Base-by-base conservation (phyloP, 140 eudicot genomes). In the Flaveria floridana region DNA sequence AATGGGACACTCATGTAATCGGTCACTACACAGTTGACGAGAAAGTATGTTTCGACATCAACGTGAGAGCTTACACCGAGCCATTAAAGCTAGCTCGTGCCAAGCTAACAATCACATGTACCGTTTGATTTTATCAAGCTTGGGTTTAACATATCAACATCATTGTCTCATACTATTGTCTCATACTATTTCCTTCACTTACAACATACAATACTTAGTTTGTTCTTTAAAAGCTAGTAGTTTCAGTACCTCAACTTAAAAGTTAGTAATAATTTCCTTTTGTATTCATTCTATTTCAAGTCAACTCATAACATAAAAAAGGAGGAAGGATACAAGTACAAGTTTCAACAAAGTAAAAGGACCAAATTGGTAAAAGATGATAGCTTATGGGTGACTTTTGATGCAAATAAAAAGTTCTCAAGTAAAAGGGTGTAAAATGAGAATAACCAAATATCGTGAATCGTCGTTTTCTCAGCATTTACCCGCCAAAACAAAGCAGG, bases 401-500 rank as follows among this genome's bases (percentile, higher is more conserved):
- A 37, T n/a, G 48, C 3, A 63, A 20, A 26, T 11, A 9, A 71
- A 59, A 61, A 14, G 20, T 28, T 47, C 4, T 69, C 42, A 10
- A 16, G 23, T 16, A 68, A 55, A 77, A 50, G 23, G 81, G 72
- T 34, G 62, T 48, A 48, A 71, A 71, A 78, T 68, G 65, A 77
- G 71, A 58, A 56, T 71, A 71, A 71, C n/a, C 61, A 39, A 70
- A 59, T 68, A 50, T 8, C n/a, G 30, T 8, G 21, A 56, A 52
- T 78, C 48, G 47, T 70, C 65, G 63, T 71, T 52, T 71, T 50
- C 47, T 78, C 57, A 77, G 18, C 28, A 3, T 78, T 78, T 62
- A 71, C 73, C 78, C 82, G 78, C 78, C 78, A 78, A 78, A 78
- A 78, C 73, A 78, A 76, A 78, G 73, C 14, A 7, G 41, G 59